Percentiles rank a stretch among this genome's conserved stretches.
These are phyloP conservation scores for Dioszegia aurantiaca DNA, from an alignment of 768 basidiomycete genomes.

Conservation along the genomic window DNA sequence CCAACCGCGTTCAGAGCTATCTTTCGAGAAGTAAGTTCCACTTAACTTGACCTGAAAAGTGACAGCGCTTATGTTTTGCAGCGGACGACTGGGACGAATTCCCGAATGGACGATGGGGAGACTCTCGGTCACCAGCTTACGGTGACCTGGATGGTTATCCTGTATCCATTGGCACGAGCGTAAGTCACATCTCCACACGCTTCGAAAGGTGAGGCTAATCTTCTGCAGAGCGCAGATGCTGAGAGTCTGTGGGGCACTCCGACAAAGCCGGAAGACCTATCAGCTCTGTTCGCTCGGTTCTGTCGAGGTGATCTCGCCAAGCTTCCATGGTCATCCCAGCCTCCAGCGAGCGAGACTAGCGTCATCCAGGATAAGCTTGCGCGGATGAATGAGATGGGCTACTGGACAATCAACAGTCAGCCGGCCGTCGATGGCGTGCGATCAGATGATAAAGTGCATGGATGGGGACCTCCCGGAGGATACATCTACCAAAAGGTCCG, in stretches of 20 bases:
- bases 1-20: conserved; percentile 92
- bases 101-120: conserved; percentile 97
- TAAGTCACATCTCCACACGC: conserved; percentile 49
- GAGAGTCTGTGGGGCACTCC: conserved; percentile 48
- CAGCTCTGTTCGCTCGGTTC: conserved; percentile 50
- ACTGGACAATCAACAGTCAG: conserved; percentile 95
- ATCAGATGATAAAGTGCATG: conserved; percentile 79
- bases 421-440: conserved; percentile 86
- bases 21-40: conserved; percentile 66
- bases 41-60: background rate
- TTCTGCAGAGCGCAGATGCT: conserved; percentile 38
- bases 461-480: conserved; percentile 91
- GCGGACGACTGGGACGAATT: conserved; percentile 99
- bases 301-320: conserved; percentile 49
- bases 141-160: conserved; percentile 98
- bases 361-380: conserved; percentile 52
- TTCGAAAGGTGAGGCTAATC: background rate
- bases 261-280: conserved; percentile 42
- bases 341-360: conserved; percentile 52
- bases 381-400: conserved; percentile 83
- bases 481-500: conserved; percentile 91
- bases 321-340: conserved; percentile 52
- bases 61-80: background rate
- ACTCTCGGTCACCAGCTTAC: conserved; percentile 94
- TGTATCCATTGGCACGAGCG: conserved; percentile 84